Conservation (phyloP, 805 yeast species). For the Metschnikowia rubicola region DNA sequence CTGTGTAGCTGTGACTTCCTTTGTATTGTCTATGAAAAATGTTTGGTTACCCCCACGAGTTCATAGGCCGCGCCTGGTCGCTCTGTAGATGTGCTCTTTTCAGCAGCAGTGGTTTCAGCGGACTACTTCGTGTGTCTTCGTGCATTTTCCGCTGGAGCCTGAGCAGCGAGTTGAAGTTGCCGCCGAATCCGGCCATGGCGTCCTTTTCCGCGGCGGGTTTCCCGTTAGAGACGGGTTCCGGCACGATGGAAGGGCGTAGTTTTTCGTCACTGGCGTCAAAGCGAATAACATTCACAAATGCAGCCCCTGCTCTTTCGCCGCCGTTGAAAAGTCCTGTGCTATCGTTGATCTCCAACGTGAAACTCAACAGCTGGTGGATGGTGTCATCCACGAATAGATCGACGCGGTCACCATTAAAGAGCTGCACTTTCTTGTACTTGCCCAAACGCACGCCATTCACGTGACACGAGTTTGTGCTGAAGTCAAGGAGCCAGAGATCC, state of each 20-base stretch:
- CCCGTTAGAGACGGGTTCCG: conserved; percentile 7
- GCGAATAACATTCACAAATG: conserved; percentile 23
- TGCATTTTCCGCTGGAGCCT: conserved; percentile 26
- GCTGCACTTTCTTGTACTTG: conserved; percentile 56
- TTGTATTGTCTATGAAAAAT: neutral
- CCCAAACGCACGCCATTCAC: conserved; percentile 60
- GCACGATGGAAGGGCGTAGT: conserved; percentile 24
- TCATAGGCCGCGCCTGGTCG: conserved; percentile 25
- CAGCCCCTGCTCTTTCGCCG: conserved; percentile 29
- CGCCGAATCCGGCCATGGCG: conserved; percentile 20
- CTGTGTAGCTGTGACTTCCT: neutral
- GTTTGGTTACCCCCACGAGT: conserved; percentile 21
- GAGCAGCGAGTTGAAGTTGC: conserved; percentile 27
- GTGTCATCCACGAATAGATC: conserved; percentile 62
- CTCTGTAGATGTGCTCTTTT: conserved; percentile 29
- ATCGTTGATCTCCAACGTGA: conserved; percentile 51
- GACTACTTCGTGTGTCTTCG: conserved; percentile 18
- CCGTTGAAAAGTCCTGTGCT: conserved; percentile 61
- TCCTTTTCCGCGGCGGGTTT: no score
- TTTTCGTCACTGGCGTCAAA: conserved; percentile 28
- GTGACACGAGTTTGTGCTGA: conserved; percentile 75
- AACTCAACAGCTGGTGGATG: conserved; percentile 51
- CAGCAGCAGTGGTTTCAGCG: conserved; percentile 18
- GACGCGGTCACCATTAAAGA: conserved; percentile 64
- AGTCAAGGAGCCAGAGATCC: conserved; percentile 77